Evolutionary conservation across 352 stramenopile species (phyloP), one percentile per base, ranked within the genome.

Genomic region (Globisporangium carolinianum): DNA sequence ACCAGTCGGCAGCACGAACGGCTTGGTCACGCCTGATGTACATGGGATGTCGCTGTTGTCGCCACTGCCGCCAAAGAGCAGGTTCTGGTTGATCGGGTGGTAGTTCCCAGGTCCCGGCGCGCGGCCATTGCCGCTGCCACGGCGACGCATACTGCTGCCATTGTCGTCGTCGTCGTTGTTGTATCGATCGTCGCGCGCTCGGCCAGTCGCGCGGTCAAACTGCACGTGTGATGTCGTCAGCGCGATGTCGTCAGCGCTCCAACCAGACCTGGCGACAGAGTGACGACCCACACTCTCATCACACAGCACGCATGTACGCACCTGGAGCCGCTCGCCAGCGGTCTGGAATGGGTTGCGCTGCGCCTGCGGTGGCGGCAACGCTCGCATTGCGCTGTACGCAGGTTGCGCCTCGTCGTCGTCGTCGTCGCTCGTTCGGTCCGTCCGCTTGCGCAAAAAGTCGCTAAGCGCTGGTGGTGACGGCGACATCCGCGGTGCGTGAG

Each of bases 41-140:
- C 55, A 37, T 32, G 51, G 38, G 24, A 11, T 64, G 57, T 50
- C 49, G 53, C 45, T 18, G 17, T 47, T 37, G 51, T 60, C 55
- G 11, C 56, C 51, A n/a, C 55, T 56, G 10, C 74, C 75, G 37
- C 75, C 73, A 42, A 93, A 69, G 6, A 93, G 60, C 14, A 91
- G 52, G 41, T 90, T 69, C 39, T 81, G 76, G 35, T 93, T 91
- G 46, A 91, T 82, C 36, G 83, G 83, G 46, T 93, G 83, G 56
- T 90, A 93, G 3, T 67, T 63, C 7, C 76, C 70, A 47, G 63
- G 64, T 42, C 73, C 65, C 51, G 71, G 59, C 12, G 61, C 71
- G 35, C 69, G 58, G 35, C 73, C 66, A 43, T 62, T 55, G 14
- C 18, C 38, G 39, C 18, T 7, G 37, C 71, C 65, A 46, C 63